Percentiles rank a stretch among this genome's conserved stretches.
Conservation (phyloP, 2,329 filamentous ascomycete genomes). For the Cytospora paraplurivora region DNA sequence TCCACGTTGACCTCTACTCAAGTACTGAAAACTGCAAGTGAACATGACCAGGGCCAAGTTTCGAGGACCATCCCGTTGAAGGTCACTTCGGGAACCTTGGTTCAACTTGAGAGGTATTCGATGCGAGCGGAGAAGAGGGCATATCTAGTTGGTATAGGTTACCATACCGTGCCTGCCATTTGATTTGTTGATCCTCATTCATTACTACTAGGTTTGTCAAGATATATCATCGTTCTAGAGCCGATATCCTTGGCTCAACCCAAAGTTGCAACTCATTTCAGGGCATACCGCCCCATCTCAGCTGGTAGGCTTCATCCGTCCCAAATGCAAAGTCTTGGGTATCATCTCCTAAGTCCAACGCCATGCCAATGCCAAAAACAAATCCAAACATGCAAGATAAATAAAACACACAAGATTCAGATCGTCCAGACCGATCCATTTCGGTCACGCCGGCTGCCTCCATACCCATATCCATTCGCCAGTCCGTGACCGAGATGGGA, state of each 20-base stretch:
- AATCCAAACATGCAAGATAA: not conserved
- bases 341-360: not conserved
- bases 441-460: not conserved
- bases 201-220: too few species aligned
- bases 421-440: not conserved
- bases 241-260: not conserved
- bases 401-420: not conserved
- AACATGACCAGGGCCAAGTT: not conserved
- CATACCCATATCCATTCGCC: slow-evolving; percentile 8
- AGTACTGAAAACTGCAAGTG: not conserved
- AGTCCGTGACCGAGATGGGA: slow-evolving; percentile 3
- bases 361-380: not conserved
- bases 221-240: not conserved
- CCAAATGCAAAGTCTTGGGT: not conserved
- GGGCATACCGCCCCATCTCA: not conserved
- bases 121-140: too few species aligned
- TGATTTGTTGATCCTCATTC: too few species aligned
- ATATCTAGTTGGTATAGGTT: too few species aligned
- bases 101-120: too few species aligned
- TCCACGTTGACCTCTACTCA: not conserved
- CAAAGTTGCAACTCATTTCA: not conserved
- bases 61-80: too few species aligned
- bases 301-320: not conserved
- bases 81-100: too few species aligned
- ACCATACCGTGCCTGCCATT: too few species aligned